phyloP scores from a whole-genome alignment of 352 stramenopile genomes.

The Phytopythium litorale region DNA sequence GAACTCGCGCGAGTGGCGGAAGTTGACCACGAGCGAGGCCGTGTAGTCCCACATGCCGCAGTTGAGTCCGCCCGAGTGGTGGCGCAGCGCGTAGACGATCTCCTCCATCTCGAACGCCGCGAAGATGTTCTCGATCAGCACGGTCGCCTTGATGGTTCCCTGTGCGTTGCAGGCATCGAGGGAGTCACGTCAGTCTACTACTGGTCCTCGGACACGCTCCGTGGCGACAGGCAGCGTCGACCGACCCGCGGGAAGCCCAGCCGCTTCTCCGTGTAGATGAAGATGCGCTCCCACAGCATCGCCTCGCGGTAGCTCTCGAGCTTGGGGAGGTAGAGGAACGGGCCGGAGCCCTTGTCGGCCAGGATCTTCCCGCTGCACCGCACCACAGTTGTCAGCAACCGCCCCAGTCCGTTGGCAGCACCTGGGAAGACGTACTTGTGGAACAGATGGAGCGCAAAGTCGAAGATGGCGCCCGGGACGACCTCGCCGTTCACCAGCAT shows the following conservation, averaged over 20 bases:
- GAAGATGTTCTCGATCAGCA: slow-evolving; percentile 96
- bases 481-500: slow-evolving; percentile 88
- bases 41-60: slow-evolving; percentile 98
- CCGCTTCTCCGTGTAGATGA: slow-evolving; percentile 87
- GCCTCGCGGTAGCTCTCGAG: slow-evolving; percentile 93
- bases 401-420: background rate
- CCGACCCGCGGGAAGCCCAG: slow-evolving; percentile 73
- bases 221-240: background rate
- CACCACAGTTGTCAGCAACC: background rate
- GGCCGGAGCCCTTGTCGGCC: slow-evolving; percentile 63
- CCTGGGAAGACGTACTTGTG: slow-evolving; percentile 72
- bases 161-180: slow-evolving; percentile 4
- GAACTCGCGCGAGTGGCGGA: slow-evolving; percentile 71
- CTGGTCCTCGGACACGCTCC: background rate
- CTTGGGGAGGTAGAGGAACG: slow-evolving; percentile 96
- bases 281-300: slow-evolving; percentile 94
- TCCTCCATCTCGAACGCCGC: slow-evolving; percentile 98
- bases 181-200: background rate
- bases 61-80: slow-evolving; percentile 95
- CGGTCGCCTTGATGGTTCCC: slow-evolving; percentile 86
- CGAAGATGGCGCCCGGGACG: slow-evolving; percentile 90
- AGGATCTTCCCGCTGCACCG: slow-evolving; percentile 62
- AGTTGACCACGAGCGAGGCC: slow-evolving; percentile 95
- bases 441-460: slow-evolving; percentile 95
- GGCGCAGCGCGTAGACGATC: slow-evolving; percentile 92